Evolutionary conservation across 805 yeast genomes (phyloP), one percentile per base, ranked within the genome.

Genomic region (Metschnikowia hibisci): DNA sequence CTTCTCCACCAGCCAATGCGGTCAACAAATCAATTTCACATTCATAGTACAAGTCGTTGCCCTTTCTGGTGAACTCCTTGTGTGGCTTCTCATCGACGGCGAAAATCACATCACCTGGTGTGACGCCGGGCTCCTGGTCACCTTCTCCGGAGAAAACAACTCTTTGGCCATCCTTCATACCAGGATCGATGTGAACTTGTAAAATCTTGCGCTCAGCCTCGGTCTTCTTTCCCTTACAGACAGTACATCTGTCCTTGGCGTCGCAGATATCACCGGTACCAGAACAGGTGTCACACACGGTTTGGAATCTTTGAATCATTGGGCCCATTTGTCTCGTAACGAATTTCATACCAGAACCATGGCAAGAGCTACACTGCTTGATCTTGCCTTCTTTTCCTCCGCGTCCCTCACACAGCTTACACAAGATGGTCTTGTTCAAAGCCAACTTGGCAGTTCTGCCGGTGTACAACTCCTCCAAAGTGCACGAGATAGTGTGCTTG

Each of bases 291-390:
- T 86, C 91, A 84, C 99, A 93, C 42, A 81, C 82, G 35, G 95
- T 81, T 74, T 93, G 98, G 81, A 87, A 87, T 77, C 96, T 86
- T 75, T 93, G 99, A 60, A 93, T 86, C 90, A 93, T 88, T 54
- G 96, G 96, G 57, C 99, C 99, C 96, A 93, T 90, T 71, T 93
- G 98, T 74, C 96, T 86, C 41, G 96, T 87, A 54, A 89, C 84
- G 53, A 91, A 84, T 68, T 80, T 87, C 66, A 84, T 70, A 78
- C 99, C 99, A 57, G 78, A 77, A 68, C 99, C 99, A 61, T 80
- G 78, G 82, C 99, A 93, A 31, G 80, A 64, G 41, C 81, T 53
- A 81, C 99, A 93, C 58, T 81, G 81, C 74, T 84, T 85, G 52
- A 90, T 95, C 45, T 87, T 75, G 51, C 93, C 95, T 55, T 82